phyloP scores from a whole-genome alignment of 768 basidiomycete species.

The Macrocybe gigantea region DNA sequence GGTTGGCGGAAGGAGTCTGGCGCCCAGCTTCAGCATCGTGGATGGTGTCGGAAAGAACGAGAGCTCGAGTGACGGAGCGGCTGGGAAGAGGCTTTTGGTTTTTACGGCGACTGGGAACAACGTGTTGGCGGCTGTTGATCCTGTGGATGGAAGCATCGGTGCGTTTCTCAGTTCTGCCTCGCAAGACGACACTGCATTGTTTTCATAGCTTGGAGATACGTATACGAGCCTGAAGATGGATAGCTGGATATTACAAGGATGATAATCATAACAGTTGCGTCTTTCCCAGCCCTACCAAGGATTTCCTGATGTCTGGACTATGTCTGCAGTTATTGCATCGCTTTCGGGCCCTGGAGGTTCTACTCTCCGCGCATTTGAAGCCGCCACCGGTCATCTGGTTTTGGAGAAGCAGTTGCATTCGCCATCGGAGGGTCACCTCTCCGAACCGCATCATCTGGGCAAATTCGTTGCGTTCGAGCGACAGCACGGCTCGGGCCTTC shows the following conservation, averaged over 20 bases:
- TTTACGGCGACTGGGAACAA: constrained; percentile 68
- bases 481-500: constrained; percentile 13
- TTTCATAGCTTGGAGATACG: constrained; percentile 72
- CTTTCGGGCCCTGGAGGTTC: constrained; percentile 74
- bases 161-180: constrained; percentile 15
- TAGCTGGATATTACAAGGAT: constrained; percentile 57
- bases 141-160: constrained; percentile 70
- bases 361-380: constrained; percentile 63
- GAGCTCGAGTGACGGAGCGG: constrained; percentile 6
- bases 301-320: neutral
- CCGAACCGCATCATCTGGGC: constrained; percentile 52
- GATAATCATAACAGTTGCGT: constrained; percentile 34
- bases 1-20: constrained; percentile 36
- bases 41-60: constrained; percentile 2
- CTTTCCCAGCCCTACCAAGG: neutral
- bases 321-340: constrained; percentile 54
- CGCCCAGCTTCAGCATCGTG: constrained; percentile 54
- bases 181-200: constrained; percentile 5
- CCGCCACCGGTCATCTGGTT: constrained; percentile 53
- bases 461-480: constrained; percentile 39
- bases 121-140: constrained; percentile 70
- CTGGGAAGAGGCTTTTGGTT: constrained; percentile 39
- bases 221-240: constrained; percentile 66
- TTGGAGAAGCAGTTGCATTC: constrained; percentile 60
- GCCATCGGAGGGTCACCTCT: constrained; percentile 32